A percentile compares a stretch with the other conserved stretches of the same genome.
Conservation (phyloP, 2,329 filamentous ascomycete genomes). For the Neonectria punicea region DNA sequence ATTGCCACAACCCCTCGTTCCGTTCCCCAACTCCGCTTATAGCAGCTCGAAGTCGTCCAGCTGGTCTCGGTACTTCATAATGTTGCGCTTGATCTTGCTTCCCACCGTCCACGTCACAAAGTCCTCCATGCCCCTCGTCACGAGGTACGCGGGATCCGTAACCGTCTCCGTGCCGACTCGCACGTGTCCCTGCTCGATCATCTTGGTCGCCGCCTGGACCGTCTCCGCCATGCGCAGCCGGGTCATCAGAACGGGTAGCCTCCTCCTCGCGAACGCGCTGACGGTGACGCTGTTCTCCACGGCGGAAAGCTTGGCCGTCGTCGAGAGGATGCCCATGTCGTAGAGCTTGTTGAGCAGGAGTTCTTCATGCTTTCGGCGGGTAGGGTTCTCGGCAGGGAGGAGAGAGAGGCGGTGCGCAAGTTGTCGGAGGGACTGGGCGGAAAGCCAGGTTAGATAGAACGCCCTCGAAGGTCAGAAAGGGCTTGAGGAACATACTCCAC, state of each 20-base stretch:
- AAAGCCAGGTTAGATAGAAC: conserved; percentile 19
- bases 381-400: conserved; percentile 81
- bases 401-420: conserved; percentile 89
- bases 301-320: conserved; percentile 79
- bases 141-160: conserved; percentile 88
- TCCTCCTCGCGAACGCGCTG: conserved; percentile 83
- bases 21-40: conserved; percentile 52
- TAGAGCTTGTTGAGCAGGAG: conserved; percentile 91
- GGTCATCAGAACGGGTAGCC: conserved; percentile 92
- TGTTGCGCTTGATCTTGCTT: conserved; percentile 96
- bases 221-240: conserved; percentile 91
- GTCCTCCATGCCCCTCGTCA: conserved; percentile 91
- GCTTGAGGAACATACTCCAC: conserved; percentile 66
- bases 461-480: background rate
- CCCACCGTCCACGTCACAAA: conserved; percentile 97
- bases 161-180: conserved; percentile 90
- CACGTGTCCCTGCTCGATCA: conserved; percentile 95
- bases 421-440: conserved; percentile 77
- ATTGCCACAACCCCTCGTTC: conserved; percentile 38
- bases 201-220: conserved; percentile 83
- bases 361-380: conserved; percentile 85
- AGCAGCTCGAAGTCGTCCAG: conserved; percentile 95
- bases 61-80: conserved; percentile 94
- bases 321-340: conserved; percentile 87
- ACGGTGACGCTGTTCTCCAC: conserved; percentile 93